A percentile compares a stretch with the other conserved stretches of the same genome.
These are phyloP conservation scores for Prillingera fragicola DNA, from an alignment of 1,284 basidiomycete genomes.

Conservation along the genomic window DNA sequence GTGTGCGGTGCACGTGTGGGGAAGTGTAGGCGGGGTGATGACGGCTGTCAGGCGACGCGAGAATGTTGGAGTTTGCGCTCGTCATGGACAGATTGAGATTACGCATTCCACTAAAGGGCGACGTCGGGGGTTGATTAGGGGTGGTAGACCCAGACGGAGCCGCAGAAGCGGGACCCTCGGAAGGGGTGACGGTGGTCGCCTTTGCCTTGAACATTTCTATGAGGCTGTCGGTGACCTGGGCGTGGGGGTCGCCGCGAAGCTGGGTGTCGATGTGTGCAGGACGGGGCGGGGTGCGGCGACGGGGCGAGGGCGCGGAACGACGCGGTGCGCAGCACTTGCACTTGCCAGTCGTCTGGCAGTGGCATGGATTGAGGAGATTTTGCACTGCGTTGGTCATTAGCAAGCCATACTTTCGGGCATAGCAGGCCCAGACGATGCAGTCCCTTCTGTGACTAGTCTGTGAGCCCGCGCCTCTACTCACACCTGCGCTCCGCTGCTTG, in stretches of 20 bases:
- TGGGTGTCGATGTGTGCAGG: too few relatives aligned
- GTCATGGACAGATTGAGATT: constrained; percentile 9
- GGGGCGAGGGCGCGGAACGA: constrained; percentile 2
- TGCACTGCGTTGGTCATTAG: constrained; percentile 21
- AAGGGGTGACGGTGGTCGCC: constrained; percentile 17
- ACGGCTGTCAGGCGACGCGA: constrained; percentile 33
- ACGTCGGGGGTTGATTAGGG: constrained; percentile 2
- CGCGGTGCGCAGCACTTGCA: constrained; percentile 57
- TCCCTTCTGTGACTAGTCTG: constrained; percentile 40
- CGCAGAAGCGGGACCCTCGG: constrained; percentile 1
- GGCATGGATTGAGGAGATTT: constrained; percentile 45
- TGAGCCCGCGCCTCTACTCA: constrained; percentile 54
- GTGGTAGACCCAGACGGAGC: constrained; percentile 17
- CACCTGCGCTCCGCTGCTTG: constrained; percentile 29
- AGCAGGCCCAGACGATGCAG: too few relatives aligned
- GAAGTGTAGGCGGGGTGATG: constrained; percentile 43
- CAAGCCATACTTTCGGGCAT: too few relatives aligned
- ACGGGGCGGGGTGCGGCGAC: background rate
- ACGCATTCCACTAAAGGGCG: constrained; percentile 1
- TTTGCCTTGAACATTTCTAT: constrained; percentile 34
- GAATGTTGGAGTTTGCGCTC: constrained; percentile 5
- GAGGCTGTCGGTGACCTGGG: constrained; percentile 23
- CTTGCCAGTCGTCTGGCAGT: constrained; percentile 48
- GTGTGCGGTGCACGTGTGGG: constrained; percentile 45
- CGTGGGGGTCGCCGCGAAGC: constrained; percentile 3